phyloP scores from a whole-genome alignment of 2,329 filamentous ascomycete species.

The Diaporthe longicolla region DNA sequence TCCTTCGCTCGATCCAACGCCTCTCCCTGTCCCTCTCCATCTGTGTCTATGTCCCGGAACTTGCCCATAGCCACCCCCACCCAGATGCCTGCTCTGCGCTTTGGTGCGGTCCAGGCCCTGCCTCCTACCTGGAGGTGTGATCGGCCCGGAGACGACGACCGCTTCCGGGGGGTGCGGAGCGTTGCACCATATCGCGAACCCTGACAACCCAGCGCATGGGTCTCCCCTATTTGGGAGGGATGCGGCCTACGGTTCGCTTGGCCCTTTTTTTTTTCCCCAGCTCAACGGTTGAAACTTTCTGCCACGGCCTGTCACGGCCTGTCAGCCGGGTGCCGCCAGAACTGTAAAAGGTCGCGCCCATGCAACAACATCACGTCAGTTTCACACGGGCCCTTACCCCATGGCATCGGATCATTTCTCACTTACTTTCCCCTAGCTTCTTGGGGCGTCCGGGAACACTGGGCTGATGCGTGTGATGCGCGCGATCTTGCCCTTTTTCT shows the following conservation, averaged over 20 bases:
- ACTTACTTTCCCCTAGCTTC: neutral
- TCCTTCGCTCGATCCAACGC: neutral
- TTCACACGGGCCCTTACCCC: neutral
- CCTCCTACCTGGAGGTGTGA: conserved; percentile 6
- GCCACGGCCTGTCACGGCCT: conserved; percentile 7
- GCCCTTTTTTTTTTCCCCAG: neutral
- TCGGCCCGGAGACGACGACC: conserved; percentile 17
- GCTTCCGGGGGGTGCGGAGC: conserved; percentile 16
- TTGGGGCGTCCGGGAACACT: neutral
- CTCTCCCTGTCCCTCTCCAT: neutral
- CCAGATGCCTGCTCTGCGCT: conserved; percentile 10
- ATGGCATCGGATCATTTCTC: neutral
- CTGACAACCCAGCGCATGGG: conserved; percentile 6
- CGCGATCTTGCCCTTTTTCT: neutral
- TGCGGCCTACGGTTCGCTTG: no score
- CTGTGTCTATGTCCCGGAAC: conserved; percentile 6
- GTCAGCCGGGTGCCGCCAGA: conserved; percentile 15
- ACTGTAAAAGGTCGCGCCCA: neutral
- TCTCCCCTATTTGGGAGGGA: neutral
- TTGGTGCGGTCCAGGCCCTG: conserved; percentile 3
- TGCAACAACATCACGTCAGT: neutral
- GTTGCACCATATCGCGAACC: conserved; percentile 8
- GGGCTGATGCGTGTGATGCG: neutral
- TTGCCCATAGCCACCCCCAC: conserved; percentile 8
- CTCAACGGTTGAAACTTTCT: conserved; percentile 23